phyloP scores from a whole-genome alignment of 2,329 filamentous ascomycete species.

The Ophiocordyceps sinensis region DNA sequence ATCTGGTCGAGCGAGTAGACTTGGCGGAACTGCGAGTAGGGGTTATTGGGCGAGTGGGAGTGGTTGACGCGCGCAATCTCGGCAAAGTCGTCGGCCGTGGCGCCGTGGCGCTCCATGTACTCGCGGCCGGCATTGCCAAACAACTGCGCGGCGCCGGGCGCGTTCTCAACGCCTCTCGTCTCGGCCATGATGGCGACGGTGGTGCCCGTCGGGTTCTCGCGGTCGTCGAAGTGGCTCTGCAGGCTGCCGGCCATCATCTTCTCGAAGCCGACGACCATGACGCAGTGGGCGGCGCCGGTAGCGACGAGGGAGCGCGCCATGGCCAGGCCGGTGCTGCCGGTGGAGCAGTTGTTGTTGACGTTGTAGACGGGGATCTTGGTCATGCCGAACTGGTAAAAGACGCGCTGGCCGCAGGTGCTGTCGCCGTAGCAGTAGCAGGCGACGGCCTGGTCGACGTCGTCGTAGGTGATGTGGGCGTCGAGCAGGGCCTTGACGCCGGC shows the following conservation, averaged over 20 bases:
- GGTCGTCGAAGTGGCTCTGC: constrained; percentile 71
- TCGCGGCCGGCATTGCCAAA: constrained; percentile 90
- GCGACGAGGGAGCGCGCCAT: constrained; percentile 71
- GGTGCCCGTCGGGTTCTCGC: constrained; percentile 64
- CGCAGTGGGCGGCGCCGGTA: constrained; percentile 70
- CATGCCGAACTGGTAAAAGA: constrained; percentile 99
- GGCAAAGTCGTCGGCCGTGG: constrained; percentile 72
- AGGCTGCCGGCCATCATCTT: constrained; percentile 95
- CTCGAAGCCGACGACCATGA: constrained; percentile 89
- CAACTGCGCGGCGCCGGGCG: constrained; percentile 78
- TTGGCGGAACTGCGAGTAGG: constrained; percentile 94
- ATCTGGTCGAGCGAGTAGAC: constrained; percentile 83
- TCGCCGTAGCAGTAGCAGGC: constrained; percentile 99
- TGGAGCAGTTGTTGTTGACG: constrained; percentile 97
- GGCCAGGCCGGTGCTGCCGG: constrained; percentile 78
- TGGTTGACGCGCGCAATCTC: constrained; percentile 93
- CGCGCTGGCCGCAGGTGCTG: constrained; percentile 84
- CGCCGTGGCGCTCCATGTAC: constrained; percentile 93
- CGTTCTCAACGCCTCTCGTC: constrained; percentile 68
- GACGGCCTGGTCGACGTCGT: constrained; percentile 86
- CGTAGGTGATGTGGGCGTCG: constrained; percentile 84
- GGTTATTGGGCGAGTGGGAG: constrained; percentile 79
- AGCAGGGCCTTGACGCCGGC: constrained; percentile 78
- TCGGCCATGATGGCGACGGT: constrained; percentile 65
- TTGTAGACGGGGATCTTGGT: constrained; percentile 94